Evolutionary conservation across 345 rosid genomes (phyloP), one percentile per base, ranked within the genome.

Genomic region (Chamaenerion angustifolium): DNA sequence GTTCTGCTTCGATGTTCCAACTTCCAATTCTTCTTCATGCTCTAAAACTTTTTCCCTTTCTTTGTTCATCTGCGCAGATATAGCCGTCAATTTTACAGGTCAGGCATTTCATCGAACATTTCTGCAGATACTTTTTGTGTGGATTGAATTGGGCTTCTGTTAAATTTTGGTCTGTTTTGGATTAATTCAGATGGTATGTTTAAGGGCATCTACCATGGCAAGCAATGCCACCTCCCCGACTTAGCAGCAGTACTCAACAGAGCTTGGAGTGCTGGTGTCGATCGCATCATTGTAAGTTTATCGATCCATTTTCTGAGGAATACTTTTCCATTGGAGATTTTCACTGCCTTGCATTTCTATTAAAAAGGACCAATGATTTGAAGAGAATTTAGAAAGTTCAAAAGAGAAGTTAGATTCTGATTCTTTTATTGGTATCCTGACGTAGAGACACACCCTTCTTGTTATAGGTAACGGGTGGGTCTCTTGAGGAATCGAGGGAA

Each of bases 31-130:
- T 45, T 37, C 44, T 47, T 14, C 40, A 25, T 12, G 42, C 40
- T 0, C 13, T n/a, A 10, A 14, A 42, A 17, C 25, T 37, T 31
- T 11, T 10, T 17, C 16, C 42, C 27, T 31, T 42, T 12, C 21
- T 2, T 8, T 13, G 56, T 41, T 58, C 47, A 52, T 6, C 31
- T 54, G 59, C 68, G 51, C 94, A 86, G 98, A 92, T 68, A 72
- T 92, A 8, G 96, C 98, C 1, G 98, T 80, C 31, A 87, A 92
- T 80, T 82, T 87, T 62, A 82, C 98, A 69, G 98, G 98, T 83
- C 56, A 63, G 76, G 55, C 82, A 76, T 88, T 83, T 81, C 71
- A 13, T 50, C 87, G 51, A 78, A 77, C 68, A 12, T 43, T 12
- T 23, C 15, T 40, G 40, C 46, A 11, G 41, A 11, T n/a, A 40